Evolutionary conservation across 2,329 filamentous ascomycete species (phyloP), one percentile per base, ranked within the genome.

Genomic region (Lomentospora prolificans): DNA sequence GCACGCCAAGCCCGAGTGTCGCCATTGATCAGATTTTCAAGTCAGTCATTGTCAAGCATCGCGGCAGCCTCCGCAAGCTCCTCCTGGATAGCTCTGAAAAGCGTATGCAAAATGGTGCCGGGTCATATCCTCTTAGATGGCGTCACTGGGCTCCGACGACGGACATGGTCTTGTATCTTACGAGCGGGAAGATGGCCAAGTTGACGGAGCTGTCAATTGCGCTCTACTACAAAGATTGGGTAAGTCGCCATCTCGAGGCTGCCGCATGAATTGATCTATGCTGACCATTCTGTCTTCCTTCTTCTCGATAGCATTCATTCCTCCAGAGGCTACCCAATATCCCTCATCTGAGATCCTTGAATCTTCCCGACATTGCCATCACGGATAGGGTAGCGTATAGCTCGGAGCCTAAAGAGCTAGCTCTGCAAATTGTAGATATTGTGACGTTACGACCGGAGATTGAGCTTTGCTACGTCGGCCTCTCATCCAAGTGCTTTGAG

Each of bases 401-500:
- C 71, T 65, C 64, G 55, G 82, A 87, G 55, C 77, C 82, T 1
- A 79, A 80, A 59, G 89, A 94, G 65, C 75, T 90, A 28, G 88
- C 87, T 0, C 73, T 89, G 59, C 86, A 91, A 64, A 80, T 92
- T 50, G 78, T 90, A 30, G 87, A 92, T 65, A 87, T 91, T 50
- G 83, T 92, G 55, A 84, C 86, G 10, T 74, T 94, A 14, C 79
- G 87, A 3, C 86, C 87, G 0, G 87, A 91, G 61, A 80, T 91
- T 25, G 83, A 86, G 63, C 75, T 94, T 12, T 89, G 84, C 67
- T 92, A 91, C 64, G 78, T 92, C 62, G 89, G 86, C 17, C 80
- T 94, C 55, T 77, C 78, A n/a, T 75, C 74, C 41, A 91, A 90
- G 67, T 94, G 89, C 68, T 94, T 88, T 64, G 89, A 94, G 66